These are phyloP conservation scores for Cadophora sp. DNA, from an alignment of 2,329 filamentous ascomycete species.

Conservation along the genomic window DNA sequence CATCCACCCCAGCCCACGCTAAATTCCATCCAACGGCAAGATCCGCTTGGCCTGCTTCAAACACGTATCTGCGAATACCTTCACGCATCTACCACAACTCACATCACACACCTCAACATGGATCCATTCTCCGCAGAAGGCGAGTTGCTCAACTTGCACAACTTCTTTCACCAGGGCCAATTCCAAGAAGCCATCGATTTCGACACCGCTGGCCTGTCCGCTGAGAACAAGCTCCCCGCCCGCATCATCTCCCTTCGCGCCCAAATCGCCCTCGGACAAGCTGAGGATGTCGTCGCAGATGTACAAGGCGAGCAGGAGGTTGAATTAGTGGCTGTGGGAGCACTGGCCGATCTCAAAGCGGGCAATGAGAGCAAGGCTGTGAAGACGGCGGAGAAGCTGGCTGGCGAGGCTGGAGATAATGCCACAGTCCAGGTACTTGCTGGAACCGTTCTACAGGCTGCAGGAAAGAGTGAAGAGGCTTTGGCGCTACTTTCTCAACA, in stretches of 20 bases:
- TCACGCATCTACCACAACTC: slow-evolving; percentile 17
- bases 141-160: slow-evolving; percentile 75
- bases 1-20: background rate
- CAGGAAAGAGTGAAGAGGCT: slow-evolving; percentile 85
- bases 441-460: slow-evolving; percentile 81
- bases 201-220: slow-evolving; percentile 78
- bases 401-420: slow-evolving; percentile 73
- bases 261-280: slow-evolving; percentile 81
- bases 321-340: slow-evolving; percentile 77
- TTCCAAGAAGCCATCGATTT: slow-evolving; percentile 88
- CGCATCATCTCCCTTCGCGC: slow-evolving; percentile 82
- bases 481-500: slow-evolving; percentile 81
- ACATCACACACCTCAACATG: slow-evolving; percentile 51
- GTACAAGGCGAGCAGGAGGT: slow-evolving; percentile 70
- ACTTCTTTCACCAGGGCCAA: slow-evolving; percentile 79
- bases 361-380: slow-evolving; percentile 70
- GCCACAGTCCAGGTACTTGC: slow-evolving; percentile 79
- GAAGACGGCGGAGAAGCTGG: slow-evolving; percentile 69
- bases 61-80: slow-evolving; percentile 34
- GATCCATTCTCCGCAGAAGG: slow-evolving; percentile 75
- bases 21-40: slow-evolving; percentile 3
- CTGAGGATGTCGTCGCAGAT: slow-evolving; percentile 73
- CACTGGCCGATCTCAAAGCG: slow-evolving; percentile 71
- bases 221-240: slow-evolving; percentile 78
- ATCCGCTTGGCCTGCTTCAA: slow-evolving; percentile 17